Evolutionary conservation across 2,329 filamentous ascomycete genomes (phyloP).

Genomic region (Cadophora luteo-olivacea): DNA sequence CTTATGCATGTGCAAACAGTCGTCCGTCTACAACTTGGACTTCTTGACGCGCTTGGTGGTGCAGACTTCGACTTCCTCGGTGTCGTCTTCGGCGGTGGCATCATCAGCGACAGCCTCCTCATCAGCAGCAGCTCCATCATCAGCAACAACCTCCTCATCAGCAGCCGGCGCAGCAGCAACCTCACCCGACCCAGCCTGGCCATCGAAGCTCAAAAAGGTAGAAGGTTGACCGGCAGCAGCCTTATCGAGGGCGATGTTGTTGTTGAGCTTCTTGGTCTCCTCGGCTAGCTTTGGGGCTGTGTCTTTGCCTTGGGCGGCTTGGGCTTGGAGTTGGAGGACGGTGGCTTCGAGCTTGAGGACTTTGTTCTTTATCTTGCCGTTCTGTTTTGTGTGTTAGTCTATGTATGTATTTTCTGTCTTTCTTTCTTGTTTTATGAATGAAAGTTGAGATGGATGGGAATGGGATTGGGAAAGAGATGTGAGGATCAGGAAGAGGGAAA

Average conservation of each 20-base stretch:
- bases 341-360: slow-evolving; percentile 56
- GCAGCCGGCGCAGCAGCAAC: not conserved
- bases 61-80: not conserved
- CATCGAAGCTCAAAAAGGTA: slow-evolving; percentile 26
- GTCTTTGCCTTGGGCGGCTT: slow-evolving; percentile 55
- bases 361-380: slow-evolving; percentile 62
- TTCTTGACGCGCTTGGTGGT: not conserved
- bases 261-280: slow-evolving; percentile 59
- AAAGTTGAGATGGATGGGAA: no score
- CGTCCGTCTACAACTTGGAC: not conserved
- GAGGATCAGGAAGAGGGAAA: not conserved
- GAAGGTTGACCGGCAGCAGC: slow-evolving; percentile 44
- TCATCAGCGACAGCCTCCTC: not conserved
- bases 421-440: no score
- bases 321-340: slow-evolving; percentile 50
- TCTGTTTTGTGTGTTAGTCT: slow-evolving; percentile 36
- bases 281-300: slow-evolving; percentile 52
- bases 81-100: not conserved
- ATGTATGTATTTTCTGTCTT: no score
- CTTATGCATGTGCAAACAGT: no score
- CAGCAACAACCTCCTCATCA: not conserved
- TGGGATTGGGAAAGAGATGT: not conserved
- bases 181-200: not conserved
- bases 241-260: slow-evolving; percentile 52
- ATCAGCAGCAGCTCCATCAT: not conserved